Conservation (phyloP, 805 yeast genomes). For the Metschnikowia reukaufii region DNA sequence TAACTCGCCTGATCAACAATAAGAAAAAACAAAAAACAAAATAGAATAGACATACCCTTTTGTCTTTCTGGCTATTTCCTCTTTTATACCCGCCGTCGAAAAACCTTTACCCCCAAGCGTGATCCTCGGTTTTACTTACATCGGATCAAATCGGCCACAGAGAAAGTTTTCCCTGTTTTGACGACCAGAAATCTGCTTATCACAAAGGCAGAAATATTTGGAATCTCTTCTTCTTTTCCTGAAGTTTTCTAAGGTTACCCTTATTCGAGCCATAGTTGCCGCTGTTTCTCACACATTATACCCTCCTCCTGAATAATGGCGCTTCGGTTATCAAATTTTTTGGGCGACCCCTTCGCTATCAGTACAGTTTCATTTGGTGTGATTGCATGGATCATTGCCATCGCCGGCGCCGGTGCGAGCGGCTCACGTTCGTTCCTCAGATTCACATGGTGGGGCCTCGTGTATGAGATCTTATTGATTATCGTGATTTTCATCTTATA, state of each 20-base stretch:
- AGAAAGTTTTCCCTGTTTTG: neutral
- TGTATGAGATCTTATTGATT: slow-evolving; percentile 67
- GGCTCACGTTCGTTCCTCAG: slow-evolving; percentile 55
- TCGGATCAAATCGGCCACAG: neutral
- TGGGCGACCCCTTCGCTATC: slow-evolving; percentile 86
- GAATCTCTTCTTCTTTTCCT: neutral
- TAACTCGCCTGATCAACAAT: neutral
- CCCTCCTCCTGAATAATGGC: slow-evolving; percentile 30
- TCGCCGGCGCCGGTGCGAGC: slow-evolving; percentile 73
- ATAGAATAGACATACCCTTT: neutral
- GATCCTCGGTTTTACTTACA: neutral
- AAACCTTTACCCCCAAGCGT: neutral
- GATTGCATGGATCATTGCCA: slow-evolving; percentile 83
- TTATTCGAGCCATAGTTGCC: too few relatives aligned
- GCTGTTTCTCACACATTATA: too few relatives aligned
- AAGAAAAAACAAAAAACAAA: too few relatives aligned
- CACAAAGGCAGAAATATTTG: neutral
- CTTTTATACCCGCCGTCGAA: neutral
- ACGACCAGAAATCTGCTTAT: neutral
- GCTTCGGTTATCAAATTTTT: slow-evolving; percentile 47
- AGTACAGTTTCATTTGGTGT: slow-evolving; percentile 72
- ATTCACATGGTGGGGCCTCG: slow-evolving; percentile 96
- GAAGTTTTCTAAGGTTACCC: too few relatives aligned
- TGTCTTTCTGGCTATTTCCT: neutral
- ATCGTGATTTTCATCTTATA: slow-evolving; percentile 51